Conservation (phyloP, 352 stramenopile species). For the Pythium dissotocum region DNA sequence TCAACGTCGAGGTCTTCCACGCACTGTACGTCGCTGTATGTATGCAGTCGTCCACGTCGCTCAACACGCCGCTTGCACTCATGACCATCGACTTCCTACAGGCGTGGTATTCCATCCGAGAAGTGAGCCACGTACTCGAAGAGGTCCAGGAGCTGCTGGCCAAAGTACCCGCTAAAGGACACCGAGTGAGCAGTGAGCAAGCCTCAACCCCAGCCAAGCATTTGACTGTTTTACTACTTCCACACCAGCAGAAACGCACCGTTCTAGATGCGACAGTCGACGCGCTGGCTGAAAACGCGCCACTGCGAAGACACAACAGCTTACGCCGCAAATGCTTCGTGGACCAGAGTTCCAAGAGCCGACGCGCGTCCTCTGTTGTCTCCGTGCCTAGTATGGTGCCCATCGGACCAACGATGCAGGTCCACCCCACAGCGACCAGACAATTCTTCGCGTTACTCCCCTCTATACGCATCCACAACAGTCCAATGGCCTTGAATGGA, state of each 20-base stretch:
- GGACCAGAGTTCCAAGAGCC: background rate
- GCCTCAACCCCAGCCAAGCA: background rate
- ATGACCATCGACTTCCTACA: constrained; percentile 38
- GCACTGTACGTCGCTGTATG: constrained; percentile 42
- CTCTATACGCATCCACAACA: background rate
- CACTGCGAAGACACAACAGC: background rate
- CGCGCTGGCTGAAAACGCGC: background rate
- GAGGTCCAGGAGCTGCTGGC: background rate
- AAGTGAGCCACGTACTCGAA: constrained; percentile 10
- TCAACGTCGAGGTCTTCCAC: constrained; percentile 58
- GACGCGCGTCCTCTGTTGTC: background rate
- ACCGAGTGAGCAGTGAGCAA: background rate
- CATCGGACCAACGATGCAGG: background rate
- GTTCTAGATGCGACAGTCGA: background rate
- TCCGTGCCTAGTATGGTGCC: background rate
- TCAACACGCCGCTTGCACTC: constrained; percentile 27
- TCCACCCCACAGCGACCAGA: no score
- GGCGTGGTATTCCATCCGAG: constrained; percentile 32
- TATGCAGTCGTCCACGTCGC: constrained; percentile 36
- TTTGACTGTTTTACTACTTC: background rate
- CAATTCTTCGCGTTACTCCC: no score
- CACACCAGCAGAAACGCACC: background rate
- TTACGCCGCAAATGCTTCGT: background rate
- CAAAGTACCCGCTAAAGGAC: constrained; percentile 1
- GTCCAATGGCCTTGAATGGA: background rate